Evolutionary conservation across 768 basidiomycete genomes (phyloP), one percentile per base, ranked within the genome.

Genomic region (Mycena pura): DNA sequence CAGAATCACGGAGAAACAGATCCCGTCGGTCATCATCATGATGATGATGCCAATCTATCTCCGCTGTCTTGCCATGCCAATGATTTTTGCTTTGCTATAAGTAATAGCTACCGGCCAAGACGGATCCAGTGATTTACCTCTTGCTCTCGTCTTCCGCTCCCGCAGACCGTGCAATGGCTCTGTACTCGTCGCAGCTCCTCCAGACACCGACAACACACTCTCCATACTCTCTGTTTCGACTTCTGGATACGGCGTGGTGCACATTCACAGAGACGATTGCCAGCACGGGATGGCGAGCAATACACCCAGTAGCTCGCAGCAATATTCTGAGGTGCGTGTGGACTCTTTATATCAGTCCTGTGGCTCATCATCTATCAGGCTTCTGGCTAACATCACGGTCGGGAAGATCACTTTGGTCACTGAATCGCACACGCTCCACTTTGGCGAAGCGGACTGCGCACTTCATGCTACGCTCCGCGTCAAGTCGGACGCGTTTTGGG

Each of bases 151-250:
- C 50, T 6, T 9, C 14, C 22, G 11, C 22, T 3, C 29, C 9
- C n/a, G n/a, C n/a, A n/a, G n/a, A n/a, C n/a, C n/a, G n/a, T n/a
- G n/a, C n/a, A n/a, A 57, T 62, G 60, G 48, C 60, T 34, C 31
- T 62, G 21, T 57, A 65, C 34, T 58, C 60, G 6, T 62, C 64
- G 19, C 64, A 65, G 38, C 64, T 65, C 15, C 51, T 65, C 32
- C 47, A 50, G 9, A 65, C 64, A 14, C 57, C 60, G 4, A 38
- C 64, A 13, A 59, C 64, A 29, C 64, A 65, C 49, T 57, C 64
- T 7, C 59, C 19, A 22, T 64, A 64, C 32, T 65, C 64, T 22
- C 36, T 65, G 15, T 62, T 65, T 21, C 40, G 57, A 25, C 15
- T 55, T 1, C 48, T 65, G 14, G 64, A 65, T 34, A 48, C 21